These are phyloP conservation scores for Cnidoscolus chayamansa DNA, from an alignment of 441 rosid species.

Conservation along the genomic window DNA sequence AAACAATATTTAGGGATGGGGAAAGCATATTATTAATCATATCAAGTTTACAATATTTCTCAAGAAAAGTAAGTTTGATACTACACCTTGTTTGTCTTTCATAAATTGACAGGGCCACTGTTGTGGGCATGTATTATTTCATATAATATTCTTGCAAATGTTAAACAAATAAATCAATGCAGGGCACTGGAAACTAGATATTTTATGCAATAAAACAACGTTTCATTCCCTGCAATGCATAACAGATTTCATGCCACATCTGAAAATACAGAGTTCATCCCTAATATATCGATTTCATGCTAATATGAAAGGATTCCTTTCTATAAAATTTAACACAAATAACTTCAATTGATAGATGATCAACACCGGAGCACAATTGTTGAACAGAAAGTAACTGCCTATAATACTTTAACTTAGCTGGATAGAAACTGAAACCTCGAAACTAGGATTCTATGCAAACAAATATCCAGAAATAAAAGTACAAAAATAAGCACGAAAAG, in stretches of 20 bases:
- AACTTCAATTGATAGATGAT: slow-evolving; percentile 8
- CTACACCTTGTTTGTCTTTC: background rate
- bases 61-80: background rate
- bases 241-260: background rate
- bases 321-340: background rate
- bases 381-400: background rate
- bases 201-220: background rate
- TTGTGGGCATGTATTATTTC: background rate
- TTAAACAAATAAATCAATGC: background rate
- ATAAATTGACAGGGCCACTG: background rate
- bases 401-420: background rate
- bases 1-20: background rate
- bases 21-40: background rate
- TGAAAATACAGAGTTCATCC: background rate
- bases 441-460: slow-evolving; percentile 1
- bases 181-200: background rate
- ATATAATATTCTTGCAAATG: background rate
- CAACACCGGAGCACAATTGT: background rate
- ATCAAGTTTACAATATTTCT: background rate
- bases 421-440: background rate
- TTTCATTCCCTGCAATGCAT: background rate
- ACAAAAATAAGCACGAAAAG: background rate
- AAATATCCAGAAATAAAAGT: background rate
- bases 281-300: background rate
- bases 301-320: background rate